A percentile compares a stretch with the other conserved stretches of the same genome.
phyloP scores from a whole-genome alignment of 2,329 filamentous ascomycete species.

The Dryadomyces quercivorus region DNA sequence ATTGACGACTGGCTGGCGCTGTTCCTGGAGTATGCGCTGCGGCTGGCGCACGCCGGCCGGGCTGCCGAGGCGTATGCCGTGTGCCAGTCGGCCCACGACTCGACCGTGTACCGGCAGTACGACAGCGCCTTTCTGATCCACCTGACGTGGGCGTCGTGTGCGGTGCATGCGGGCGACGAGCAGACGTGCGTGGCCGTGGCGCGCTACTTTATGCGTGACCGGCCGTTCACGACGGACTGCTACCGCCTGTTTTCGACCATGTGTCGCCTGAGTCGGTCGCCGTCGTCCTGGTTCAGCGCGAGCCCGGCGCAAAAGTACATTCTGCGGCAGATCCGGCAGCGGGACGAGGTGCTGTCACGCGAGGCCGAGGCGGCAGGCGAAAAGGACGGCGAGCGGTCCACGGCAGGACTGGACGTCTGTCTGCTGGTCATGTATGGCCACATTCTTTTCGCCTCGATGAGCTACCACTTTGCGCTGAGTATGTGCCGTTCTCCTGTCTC shows the following conservation, averaged over 20 bases:
- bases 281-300: constrained; percentile 63
- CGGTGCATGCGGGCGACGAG: constrained; percentile 68
- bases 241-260: constrained; percentile 74
- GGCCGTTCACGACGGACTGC: constrained; percentile 66
- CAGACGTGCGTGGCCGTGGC: constrained; percentile 60
- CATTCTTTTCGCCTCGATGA: constrained; percentile 72
- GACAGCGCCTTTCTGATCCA: constrained; percentile 61
- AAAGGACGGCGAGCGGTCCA: constrained; percentile 12
- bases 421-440: constrained; percentile 84
- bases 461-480: constrained; percentile 73
- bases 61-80: constrained; percentile 65
- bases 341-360: constrained; percentile 68
- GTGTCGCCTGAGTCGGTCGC: constrained; percentile 60
- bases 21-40: constrained; percentile 77
- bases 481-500: constrained; percentile 13
- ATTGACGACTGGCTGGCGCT: constrained; percentile 83
- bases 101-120: constrained; percentile 59
- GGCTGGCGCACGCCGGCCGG: constrained; percentile 56
- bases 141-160: constrained; percentile 71
- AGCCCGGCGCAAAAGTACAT: constrained; percentile 84
- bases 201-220: constrained; percentile 75
- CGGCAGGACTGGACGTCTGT: constrained; percentile 52
- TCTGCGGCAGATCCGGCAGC: constrained; percentile 78
- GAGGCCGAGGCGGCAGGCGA: constrained; percentile 47
- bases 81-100: constrained; percentile 65